These are phyloP conservation scores for Globisporangium yorkense DNA, from an alignment of 352 stramenopile genomes.

Conservation along the genomic window DNA sequence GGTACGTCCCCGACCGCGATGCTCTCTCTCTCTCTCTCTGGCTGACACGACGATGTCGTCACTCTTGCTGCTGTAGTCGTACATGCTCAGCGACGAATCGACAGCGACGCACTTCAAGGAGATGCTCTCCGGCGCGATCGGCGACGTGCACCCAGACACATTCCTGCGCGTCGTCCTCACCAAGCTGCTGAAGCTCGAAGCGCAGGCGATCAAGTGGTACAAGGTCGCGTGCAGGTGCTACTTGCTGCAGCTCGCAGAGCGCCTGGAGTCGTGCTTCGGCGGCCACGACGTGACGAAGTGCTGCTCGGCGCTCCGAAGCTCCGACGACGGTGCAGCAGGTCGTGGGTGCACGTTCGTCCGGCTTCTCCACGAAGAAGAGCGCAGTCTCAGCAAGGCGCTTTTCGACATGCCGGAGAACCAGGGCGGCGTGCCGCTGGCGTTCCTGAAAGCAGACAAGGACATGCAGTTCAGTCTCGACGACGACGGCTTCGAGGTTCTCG, in stretches of 20 bases:
- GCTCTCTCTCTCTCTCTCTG: neutral
- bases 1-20: conserved; percentile 19
- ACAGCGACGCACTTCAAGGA: conserved; percentile 30
- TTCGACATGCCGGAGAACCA: conserved; percentile 73
- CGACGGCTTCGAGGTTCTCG: conserved; percentile 70
- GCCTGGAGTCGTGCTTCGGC: conserved; percentile 35
- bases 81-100: conserved; percentile 38
- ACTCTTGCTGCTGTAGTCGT: conserved; percentile 29
- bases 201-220: conserved; percentile 69
- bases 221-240: conserved; percentile 57
- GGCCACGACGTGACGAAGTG: conserved; percentile 41
- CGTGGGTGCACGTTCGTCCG: conserved; percentile 41
- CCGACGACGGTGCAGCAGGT: conserved; percentile 5
- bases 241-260: conserved; percentile 53
- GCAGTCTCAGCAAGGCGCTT: conserved; percentile 39
- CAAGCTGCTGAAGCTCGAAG: conserved; percentile 62
- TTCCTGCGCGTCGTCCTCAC: conserved; percentile 48
- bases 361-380: conserved; percentile 42
- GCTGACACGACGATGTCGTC: neutral
- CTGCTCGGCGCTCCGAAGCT: conserved; percentile 19
- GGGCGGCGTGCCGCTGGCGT: conserved; percentile 59
- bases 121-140: conserved; percentile 45
- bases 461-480: conserved; percentile 76
- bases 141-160: conserved; percentile 29
- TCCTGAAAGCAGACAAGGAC: conserved; percentile 63